Evolutionary conservation across 2,329 filamentous ascomycete genomes (phyloP), one percentile per base, ranked within the genome.

Genomic region (Harringtonia lauricola): DNA sequence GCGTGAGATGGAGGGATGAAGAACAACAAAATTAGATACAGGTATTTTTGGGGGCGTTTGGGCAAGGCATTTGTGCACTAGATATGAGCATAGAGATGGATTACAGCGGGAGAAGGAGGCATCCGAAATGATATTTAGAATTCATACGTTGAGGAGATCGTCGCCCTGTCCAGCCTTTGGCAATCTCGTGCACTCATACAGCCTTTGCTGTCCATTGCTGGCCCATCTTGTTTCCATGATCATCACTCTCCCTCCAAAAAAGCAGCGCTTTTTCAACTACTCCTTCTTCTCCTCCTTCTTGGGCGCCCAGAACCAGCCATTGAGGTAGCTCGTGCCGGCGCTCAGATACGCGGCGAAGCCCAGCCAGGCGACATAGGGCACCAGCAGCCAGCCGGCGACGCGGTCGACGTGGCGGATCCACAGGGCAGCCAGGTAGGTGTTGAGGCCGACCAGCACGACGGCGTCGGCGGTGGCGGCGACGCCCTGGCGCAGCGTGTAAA

Each of bases 291-390:
- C 14, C 15, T 17, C 12, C 15, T 6, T 7, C 33, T 19, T 54
- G 48, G 47, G 55, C 46, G 83, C 64, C 51, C n/a, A n/a, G n/a
- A 76, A 70, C 83, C 83, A 87, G 39, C 67, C 62, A 58, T 87
- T 88, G 61, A 87, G 59, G 50, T 81, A 67, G 2, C 82, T 80
- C 3, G 79, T 72, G 0, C 79, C 79, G 1, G 76, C 77, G 55
- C 79, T 86, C 42, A 96, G 67, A 58, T 95, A 96, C 0, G 84
- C 87, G 28, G 88, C 89, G 58, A 94, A 95, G 42, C 79, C 69
- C 53, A 95, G 65, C 90, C 90, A 96, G 15, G 69, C 84, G 22
- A 94, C 64, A 58, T 95, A 96, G 1, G 89, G 90, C 21, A 76
- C 74, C 62, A 94, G 72, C 51, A 79, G 70, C 76, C 78, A 89